Percentiles rank a stretch among this genome's conserved stretches.
Evolutionary conservation across 345 rosid genomes (phyloP).

Genomic region (Citrus trifoliata): DNA sequence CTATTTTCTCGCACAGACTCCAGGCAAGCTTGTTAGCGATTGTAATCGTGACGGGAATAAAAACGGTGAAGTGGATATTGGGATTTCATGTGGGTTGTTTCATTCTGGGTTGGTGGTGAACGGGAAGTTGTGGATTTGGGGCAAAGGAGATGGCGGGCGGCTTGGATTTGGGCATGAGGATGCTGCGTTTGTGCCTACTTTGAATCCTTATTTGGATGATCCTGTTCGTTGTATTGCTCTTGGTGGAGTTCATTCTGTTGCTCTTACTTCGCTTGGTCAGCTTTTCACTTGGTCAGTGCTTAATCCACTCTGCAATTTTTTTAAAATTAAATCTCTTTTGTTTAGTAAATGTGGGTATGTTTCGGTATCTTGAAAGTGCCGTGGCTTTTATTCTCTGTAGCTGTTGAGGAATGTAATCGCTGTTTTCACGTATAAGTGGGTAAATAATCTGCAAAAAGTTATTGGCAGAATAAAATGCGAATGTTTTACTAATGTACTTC

Average conservation of each 20-base stretch:
- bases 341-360: not conserved
- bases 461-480: too few relatives aligned
- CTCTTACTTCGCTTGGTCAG: slow-evolving; percentile 62
- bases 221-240: slow-evolving; percentile 53
- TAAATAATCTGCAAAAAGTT: not conserved
- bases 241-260: slow-evolving; percentile 88
- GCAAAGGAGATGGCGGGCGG: slow-evolving; percentile 95
- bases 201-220: slow-evolving; percentile 59
- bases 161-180: slow-evolving; percentile 85
- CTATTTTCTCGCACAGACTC: slow-evolving; percentile 46
- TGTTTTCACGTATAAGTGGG: not conserved
- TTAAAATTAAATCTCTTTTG: not conserved
- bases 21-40: slow-evolving; percentile 41
- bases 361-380: not conserved
- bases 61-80: slow-evolving; percentile 32
- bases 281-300: slow-evolving; percentile 74
- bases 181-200: slow-evolving; percentile 61
- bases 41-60: not conserved
- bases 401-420: not conserved
- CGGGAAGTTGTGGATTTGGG: slow-evolving; percentile 83
- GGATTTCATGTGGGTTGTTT: slow-evolving; percentile 80
- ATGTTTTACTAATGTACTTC: not conserved
- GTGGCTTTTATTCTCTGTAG: not conserved
- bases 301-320: not conserved
- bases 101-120: slow-evolving; percentile 66